Conservation (phyloP, 352 stramenopile genomes). For the Phytophthora litchii region DNA sequence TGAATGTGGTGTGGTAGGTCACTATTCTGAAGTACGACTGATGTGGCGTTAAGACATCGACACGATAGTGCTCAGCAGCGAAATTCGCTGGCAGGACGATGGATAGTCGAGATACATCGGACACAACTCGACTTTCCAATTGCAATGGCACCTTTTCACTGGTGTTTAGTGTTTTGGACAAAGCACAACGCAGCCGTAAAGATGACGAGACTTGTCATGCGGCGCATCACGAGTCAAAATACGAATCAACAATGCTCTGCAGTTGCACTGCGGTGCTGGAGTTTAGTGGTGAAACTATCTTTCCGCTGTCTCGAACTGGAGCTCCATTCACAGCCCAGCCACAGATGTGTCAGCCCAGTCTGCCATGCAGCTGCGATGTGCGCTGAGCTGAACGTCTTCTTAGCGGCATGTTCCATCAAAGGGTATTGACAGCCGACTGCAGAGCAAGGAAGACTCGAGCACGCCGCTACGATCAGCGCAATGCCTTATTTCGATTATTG, state of each 20-base stretch:
- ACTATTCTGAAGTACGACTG: constrained; percentile 8
- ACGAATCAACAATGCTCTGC: neutral
- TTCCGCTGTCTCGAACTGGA: constrained; percentile 15
- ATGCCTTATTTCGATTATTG: constrained; percentile 11
- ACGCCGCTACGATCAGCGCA: constrained; percentile 13
- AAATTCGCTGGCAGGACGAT: constrained; percentile 12
- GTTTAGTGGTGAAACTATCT: constrained; percentile 15
- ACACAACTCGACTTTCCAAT: constrained; percentile 7
- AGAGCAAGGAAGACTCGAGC: constrained; percentile 1
- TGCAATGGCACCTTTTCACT: neutral
- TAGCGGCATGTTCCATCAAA: constrained; percentile 6
- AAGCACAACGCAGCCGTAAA: neutral
- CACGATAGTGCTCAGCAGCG: neutral
- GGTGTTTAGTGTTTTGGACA: neutral
- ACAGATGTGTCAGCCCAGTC: constrained; percentile 25
- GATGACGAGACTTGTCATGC: constrained; percentile 7
- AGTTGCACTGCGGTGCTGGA: constrained; percentile 13
- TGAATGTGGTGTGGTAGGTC: constrained; percentile 7
- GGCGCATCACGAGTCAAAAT: constrained; percentile 4
- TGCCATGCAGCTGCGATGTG: constrained; percentile 28
- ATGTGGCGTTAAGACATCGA: neutral
- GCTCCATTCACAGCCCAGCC: constrained; percentile 5
- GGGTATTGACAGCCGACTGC: neutral
- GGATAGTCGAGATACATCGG: constrained; percentile 5
- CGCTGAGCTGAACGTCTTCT: constrained; percentile 6